phyloP scores from a whole-genome alignment of 768 basidiomycete genomes.

The Harrya chromipes region DNA sequence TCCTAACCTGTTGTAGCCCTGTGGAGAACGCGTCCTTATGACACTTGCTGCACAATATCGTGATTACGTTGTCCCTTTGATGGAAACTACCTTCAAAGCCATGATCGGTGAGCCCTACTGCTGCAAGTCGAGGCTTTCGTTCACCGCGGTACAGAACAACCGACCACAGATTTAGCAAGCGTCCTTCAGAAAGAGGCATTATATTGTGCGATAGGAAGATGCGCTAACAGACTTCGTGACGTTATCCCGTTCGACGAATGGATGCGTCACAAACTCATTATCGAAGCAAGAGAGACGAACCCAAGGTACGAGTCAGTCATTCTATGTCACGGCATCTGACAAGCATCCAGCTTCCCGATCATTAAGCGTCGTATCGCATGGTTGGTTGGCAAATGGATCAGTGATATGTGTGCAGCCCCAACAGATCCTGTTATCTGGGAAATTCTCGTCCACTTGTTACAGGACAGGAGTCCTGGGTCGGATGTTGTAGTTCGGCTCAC shows the following conservation, averaged over 20 bases:
- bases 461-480: constrained; percentile 63
- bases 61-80: constrained; percentile 63
- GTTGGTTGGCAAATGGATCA: constrained; percentile 88
- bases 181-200: constrained; percentile 81
- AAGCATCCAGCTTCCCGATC: constrained; percentile 67
- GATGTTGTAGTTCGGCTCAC: constrained; percentile 87
- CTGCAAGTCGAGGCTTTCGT: neutral
- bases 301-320: constrained; percentile 44
- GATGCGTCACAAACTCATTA: constrained; percentile 56
- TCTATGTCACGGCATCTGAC: constrained; percentile 6
- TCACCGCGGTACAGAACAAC: constrained; percentile 35
- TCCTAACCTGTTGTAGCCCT: constrained; percentile 54
- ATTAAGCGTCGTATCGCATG: constrained; percentile 95
- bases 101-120: constrained; percentile 46
- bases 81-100: constrained; percentile 56
- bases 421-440: constrained; percentile 74
- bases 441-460: constrained; percentile 72
- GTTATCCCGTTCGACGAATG: constrained; percentile 68
- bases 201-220: constrained; percentile 88
- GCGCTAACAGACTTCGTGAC: constrained; percentile 58
- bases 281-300: constrained; percentile 59
- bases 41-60: constrained; percentile 69
- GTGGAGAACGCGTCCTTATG: constrained; percentile 89
- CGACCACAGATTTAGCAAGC: constrained; percentile 49
- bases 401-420: constrained; percentile 58